phyloP scores from a whole-genome alignment of 2,329 filamentous ascomycete genomes.

The Colletotrichum neosansevieriae region DNA sequence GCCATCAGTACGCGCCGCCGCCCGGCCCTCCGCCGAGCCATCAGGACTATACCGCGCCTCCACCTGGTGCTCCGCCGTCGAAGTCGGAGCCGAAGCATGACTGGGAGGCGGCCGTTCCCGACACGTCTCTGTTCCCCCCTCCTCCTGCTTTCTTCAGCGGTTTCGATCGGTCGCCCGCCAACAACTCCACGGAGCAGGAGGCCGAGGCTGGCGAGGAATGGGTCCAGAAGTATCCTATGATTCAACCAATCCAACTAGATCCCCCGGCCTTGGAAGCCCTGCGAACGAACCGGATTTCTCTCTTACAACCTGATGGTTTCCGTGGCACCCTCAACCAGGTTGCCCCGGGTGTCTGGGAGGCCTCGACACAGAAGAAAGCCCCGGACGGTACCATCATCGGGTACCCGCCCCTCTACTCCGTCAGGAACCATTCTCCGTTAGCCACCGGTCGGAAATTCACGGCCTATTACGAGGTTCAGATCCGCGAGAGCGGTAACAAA shows the following conservation, averaged over 20 bases:
- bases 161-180: conserved; percentile 73
- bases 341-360: conserved; percentile 65
- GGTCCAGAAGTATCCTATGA: conserved; percentile 72
- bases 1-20: conserved; percentile 49
- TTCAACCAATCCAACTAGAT: conserved; percentile 63
- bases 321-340: conserved; percentile 59
- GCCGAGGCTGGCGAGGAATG: conserved; percentile 74
- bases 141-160: conserved; percentile 75
- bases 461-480: conserved; percentile 79
- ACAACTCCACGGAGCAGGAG: conserved; percentile 75
- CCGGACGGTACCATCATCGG: conserved; percentile 74
- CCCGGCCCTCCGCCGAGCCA: conserved; percentile 47
- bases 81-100: conserved; percentile 64
- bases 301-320: conserved; percentile 64
- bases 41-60: conserved; percentile 50
- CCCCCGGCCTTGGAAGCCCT: conserved; percentile 61
- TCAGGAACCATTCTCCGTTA: conserved; percentile 68
- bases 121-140: conserved; percentile 78
- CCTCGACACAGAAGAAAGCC: conserved; percentile 55
- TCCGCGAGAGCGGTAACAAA: conserved; percentile 57
- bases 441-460: conserved; percentile 57
- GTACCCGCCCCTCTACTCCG: conserved; percentile 77
- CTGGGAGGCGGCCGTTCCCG: conserved; percentile 78
- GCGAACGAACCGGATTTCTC: conserved; percentile 63
- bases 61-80: conserved; percentile 49